Evolutionary conservation across 441 rosid species (phyloP), one percentile per base, ranked within the genome.

Genomic region (Populus hybrid): DNA sequence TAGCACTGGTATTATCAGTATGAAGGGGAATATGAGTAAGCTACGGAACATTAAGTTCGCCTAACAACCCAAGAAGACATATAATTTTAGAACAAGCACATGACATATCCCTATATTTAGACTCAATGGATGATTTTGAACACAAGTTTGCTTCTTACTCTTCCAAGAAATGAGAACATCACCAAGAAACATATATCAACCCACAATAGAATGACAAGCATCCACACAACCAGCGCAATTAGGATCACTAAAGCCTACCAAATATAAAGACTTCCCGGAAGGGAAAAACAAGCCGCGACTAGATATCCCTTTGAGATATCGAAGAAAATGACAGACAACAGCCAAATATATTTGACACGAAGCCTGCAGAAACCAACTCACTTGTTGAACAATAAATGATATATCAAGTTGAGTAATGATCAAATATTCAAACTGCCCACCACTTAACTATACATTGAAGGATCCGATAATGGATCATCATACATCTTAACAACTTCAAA

Each of bases 11-110:
- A 31, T 31, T 31, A 31, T 31, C 6, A 5, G 1, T 31, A 31
- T 31, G 35, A 31, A 31, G 1, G 6, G 1, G 6, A 12, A 23
- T 16, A 29, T 0, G 1, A 2, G 16, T 31, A 0, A 31, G 21
- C 6, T 18, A 2, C 8, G 1, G 0, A 59, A 16, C 4, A 5
- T 31, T 0, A 31, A 31, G 7, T 5, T 5, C 7, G 1, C 35
- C 2, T 12, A 12, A 6, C 6, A 8, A 6, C 21, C 0, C 0
- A 12, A 0, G 0, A 59, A 23, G 8, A 20, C 6, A 2, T 16
- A 7, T 2, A 59, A 14, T 3, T 59, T 31, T 31, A 31, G 35
- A 31, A 31, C 6, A 31, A 31, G 1, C 7, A 31, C 6, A 5
- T 1, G 35, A 31, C 35, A 31, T 31, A 31, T 1, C 35, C 1